Conservation (phyloP, 1,284 basidiomycete genomes). For the Neolentinus lepideus region DNA sequence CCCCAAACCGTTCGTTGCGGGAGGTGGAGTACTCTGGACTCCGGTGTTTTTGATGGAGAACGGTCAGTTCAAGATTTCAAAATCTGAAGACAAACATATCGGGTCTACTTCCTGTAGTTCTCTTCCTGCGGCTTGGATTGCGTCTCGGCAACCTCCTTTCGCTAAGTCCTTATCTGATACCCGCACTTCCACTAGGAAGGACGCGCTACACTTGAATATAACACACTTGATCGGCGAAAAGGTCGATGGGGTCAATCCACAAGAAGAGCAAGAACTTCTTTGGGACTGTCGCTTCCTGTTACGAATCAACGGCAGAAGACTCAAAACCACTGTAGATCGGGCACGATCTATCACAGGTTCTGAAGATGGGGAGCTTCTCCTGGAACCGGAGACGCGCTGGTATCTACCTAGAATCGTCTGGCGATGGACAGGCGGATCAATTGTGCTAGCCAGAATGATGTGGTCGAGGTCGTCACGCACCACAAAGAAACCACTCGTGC, state of each 20-base stretch:
- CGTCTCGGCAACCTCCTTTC: conserved; percentile 14
- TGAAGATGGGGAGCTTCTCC: background rate
- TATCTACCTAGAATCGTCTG: background rate
- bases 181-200: background rate
- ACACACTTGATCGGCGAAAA: background rate
- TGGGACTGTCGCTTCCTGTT: conserved; percentile 16
- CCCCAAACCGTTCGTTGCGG: conserved; percentile 35
- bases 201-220: background rate
- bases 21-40: conserved; percentile 56
- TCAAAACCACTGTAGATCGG: background rate
- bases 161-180: background rate
- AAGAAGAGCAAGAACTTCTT: conserved; percentile 7
- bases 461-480: background rate
- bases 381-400: conserved; percentile 1
- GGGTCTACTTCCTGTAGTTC: conserved; percentile 3
- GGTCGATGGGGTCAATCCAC: background rate
- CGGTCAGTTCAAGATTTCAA: background rate
- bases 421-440: background rate
- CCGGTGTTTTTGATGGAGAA: conserved; percentile 30
- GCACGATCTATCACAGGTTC: background rate
- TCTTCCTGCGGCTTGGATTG: conserved; percentile 13
- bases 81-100: background rate
- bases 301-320: conserved; percentile 2
- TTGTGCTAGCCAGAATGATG: background rate
- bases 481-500: background rate